Percentiles rank a stretch among this genome's conserved stretches.
Evolutionary conservation across 2,329 filamentous ascomycete genomes (phyloP).

Genomic region (Ophiosphaerella herpotricha): DNA sequence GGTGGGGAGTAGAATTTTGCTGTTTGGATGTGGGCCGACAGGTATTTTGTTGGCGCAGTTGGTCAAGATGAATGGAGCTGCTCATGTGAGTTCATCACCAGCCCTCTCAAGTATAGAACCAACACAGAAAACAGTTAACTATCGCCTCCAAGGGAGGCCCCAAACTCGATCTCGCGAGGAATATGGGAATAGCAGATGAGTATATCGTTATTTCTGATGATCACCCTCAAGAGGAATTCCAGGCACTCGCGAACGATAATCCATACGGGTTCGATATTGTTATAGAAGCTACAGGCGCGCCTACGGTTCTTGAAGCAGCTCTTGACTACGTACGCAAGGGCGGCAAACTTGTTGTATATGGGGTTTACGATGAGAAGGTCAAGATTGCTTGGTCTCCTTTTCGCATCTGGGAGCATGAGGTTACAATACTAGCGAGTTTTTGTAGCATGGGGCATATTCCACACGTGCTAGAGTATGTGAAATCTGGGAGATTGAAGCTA

Average conservation of each 20-base stretch:
- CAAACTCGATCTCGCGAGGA: constrained; percentile 70
- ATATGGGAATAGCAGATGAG: constrained; percentile 53
- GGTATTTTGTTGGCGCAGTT: constrained; percentile 68
- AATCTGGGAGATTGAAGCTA: constrained; percentile 65
- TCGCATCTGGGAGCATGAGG: constrained; percentile 71
- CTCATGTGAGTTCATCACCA: constrained; percentile 52
- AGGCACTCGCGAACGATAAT: constrained; percentile 65
- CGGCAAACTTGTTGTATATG: constrained; percentile 73
- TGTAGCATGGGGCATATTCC: constrained; percentile 63
- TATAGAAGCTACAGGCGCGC: constrained; percentile 71
- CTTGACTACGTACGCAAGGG: constrained; percentile 74
- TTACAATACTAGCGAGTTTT: constrained; percentile 72
- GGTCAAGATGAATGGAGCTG: constrained; percentile 68
- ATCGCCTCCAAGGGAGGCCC: constrained; percentile 70
- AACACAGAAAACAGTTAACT: constrained; percentile 51
- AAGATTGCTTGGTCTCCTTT: constrained; percentile 71
- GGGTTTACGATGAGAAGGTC: constrained; percentile 67
- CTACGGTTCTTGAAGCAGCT: constrained; percentile 70
- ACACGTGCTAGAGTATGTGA: constrained; percentile 48
- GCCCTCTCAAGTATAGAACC: background rate
- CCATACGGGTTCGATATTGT: constrained; percentile 76
- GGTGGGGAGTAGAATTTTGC: constrained; percentile 66
- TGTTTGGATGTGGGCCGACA: constrained; percentile 70
- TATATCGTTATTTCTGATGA: constrained; percentile 51
- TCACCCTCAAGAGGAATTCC: constrained; percentile 52